Percentiles rank a stretch among this genome's conserved stretches.
These are phyloP conservation scores for Amylocarpus encephaloides DNA, from an alignment of 2,329 filamentous ascomycete species.

Conservation along the genomic window DNA sequence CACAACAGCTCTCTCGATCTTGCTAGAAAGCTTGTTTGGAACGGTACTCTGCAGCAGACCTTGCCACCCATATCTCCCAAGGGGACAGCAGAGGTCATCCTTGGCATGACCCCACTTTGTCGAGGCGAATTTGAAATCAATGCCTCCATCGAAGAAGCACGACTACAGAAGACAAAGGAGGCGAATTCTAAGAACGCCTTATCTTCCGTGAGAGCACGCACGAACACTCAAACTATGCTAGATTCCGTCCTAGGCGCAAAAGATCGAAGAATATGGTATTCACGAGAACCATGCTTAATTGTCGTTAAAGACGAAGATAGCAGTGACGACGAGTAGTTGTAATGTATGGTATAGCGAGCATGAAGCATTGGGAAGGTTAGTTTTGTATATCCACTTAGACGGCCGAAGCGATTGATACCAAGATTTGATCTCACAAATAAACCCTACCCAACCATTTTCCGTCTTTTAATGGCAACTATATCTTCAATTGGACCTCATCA, in stretches of 20 bases:
- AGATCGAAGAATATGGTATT: slow-evolving; percentile 60
- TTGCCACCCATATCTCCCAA: slow-evolving; percentile 57
- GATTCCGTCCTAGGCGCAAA: slow-evolving; percentile 52
- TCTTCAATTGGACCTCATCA: too few species aligned
- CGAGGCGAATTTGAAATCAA: slow-evolving; percentile 77
- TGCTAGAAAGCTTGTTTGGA: slow-evolving; percentile 76
- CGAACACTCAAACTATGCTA: slow-evolving; percentile 51
- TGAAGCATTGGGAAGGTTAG: background rate
- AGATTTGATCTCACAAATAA: background rate
- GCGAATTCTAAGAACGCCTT: slow-evolving; percentile 28
- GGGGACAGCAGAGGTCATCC: slow-evolving; percentile 50
- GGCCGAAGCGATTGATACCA: background rate
- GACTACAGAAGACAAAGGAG: slow-evolving; percentile 34
- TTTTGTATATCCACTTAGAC: background rate
- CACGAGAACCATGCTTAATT: slow-evolving; percentile 50
- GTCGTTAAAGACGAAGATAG: slow-evolving; percentile 42
- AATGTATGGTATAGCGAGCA: background rate
- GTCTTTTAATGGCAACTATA: too few species aligned
- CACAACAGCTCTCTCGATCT: slow-evolving; percentile 68
- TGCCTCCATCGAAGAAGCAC: slow-evolving; percentile 75
- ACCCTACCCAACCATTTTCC: too few species aligned
- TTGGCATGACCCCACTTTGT: slow-evolving; percentile 71
- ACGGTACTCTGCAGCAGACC: slow-evolving; percentile 72
- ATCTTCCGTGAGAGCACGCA: slow-evolving; percentile 35
- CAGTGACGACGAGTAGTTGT: slow-evolving; percentile 25